Evolutionary conservation across 2,329 filamentous ascomycete species (phyloP), one percentile per base, ranked within the genome.

Genomic region (Trichoderma sp.): DNA sequence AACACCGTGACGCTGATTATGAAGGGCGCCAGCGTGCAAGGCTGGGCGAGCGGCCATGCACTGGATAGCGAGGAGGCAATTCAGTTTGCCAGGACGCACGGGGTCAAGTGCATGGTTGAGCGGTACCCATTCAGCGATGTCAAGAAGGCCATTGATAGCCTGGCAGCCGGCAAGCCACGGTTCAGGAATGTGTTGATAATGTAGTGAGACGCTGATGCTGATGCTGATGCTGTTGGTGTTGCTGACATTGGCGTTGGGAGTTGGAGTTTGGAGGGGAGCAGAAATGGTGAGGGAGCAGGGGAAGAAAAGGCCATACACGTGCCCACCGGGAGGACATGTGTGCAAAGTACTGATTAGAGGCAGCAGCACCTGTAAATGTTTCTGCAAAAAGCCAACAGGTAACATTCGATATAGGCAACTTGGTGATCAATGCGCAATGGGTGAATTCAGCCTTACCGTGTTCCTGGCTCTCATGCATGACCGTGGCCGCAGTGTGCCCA

Each of bases 11-110:
- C 74, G 13, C 68, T 87, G 59, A 79, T 87, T 7, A 6, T 42
- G 5, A 82, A 84, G 68, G 90, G 87, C 4, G 78, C 88, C 17
- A 86, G 84, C 3, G 81, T 95, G 1, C 83, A 88, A 70, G 89
- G 89, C 10, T 88, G 84, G 77, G 83, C 90, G 0, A 85, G 86
- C 25, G 90, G 89, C 0, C 84, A 90, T 45, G 83, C 89, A 1
- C 80, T 87, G 54, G 86, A 92, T 70, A 83, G 84, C 66, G 86
- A 89, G 73, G 87, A 91, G 72, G 89, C 91, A 69, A 84, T 93
- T 61, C 81, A 81, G 3, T 93, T 93, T 73, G 85, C 90, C 0
- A 79, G 83, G 68, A 77, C 81, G 17, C 87, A 92, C 71, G 81
- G 81, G 5, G 84, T 93, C 70, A 85, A 86, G 77, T 90, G 89